Percentiles rank a stretch among this genome's conserved stretches.
Evolutionary conservation across 208 protist genomes (phyloP).

Genomic region (Porcisia hertigi): DNA sequence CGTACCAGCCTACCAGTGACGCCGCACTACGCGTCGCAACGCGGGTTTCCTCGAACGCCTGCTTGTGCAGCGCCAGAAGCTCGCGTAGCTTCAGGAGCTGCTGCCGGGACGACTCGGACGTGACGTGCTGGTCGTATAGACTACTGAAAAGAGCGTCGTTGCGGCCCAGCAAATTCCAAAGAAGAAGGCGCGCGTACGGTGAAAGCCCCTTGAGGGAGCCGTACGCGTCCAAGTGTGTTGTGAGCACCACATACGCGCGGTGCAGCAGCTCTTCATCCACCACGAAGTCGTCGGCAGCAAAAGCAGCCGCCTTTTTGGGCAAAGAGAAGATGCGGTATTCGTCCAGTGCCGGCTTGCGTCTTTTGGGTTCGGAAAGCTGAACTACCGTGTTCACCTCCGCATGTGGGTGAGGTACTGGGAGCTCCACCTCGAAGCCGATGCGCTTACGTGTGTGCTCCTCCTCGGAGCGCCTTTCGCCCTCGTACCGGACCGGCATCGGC

Average conservation of each 20-base stretch:
- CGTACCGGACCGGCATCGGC: conserved; percentile 60
- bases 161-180: conserved; percentile 75
- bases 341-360: conserved; percentile 66
- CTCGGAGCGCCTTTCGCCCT: conserved; percentile 66
- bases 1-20: conserved; percentile 75
- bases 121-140: conserved; percentile 40
- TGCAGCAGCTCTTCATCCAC: conserved; percentile 86
- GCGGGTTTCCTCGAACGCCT: conserved; percentile 41
- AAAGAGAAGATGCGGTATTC: conserved; percentile 87
- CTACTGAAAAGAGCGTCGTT: conserved; percentile 53
- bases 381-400: conserved; percentile 76
- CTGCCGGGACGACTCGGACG: conserved; percentile 24
- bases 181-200: conserved; percentile 65
- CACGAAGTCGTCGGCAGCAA: conserved; percentile 80
- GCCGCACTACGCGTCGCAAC: conserved; percentile 45
- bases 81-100: conserved; percentile 34
- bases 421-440: conserved; percentile 51
- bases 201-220: conserved; percentile 70
- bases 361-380: conserved; percentile 77
- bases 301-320: conserved; percentile 77
- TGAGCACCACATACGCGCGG: conserved; percentile 68
- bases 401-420: conserved; percentile 60
- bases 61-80: conserved; percentile 26
- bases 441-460: conserved; percentile 59
- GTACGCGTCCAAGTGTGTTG: conserved; percentile 65